Conservation (phyloP, 495 filamentous ascomycete species). For the Hypoxylon lienhwacheense region DNA sequence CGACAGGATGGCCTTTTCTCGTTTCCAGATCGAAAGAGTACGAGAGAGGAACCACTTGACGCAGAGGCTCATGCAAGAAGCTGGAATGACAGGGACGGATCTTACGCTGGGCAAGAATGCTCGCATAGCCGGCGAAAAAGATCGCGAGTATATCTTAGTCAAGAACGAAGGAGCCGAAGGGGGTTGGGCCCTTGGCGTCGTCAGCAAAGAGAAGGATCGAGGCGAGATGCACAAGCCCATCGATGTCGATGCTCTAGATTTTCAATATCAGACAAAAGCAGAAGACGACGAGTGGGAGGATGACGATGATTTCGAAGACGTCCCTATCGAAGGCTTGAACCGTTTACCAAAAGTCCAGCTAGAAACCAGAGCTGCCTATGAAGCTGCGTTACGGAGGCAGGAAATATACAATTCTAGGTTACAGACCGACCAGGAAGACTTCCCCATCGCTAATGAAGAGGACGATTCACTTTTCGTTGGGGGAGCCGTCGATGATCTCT, state of each 20-base stretch:
- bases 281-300: conserved; percentile 66
- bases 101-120: conserved; percentile 62
- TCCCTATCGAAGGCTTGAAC: conserved; percentile 92
- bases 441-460: conserved; percentile 31
- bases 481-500: conserved; percentile 42
- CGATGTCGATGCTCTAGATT: conserved; percentile 75
- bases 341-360: conserved; percentile 66
- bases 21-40: conserved; percentile 94
- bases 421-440: conserved; percentile 12
- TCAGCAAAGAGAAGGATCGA: conserved; percentile 73
- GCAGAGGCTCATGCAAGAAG: conserved; percentile 90
- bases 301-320: conserved; percentile 86
- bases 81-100: conserved; percentile 81
- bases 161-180: conserved; percentile 94
- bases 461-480: conserved; percentile 71
- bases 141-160: conserved; percentile 91
- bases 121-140: conserved; percentile 85
- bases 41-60: conserved; percentile 91
- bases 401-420: conserved; percentile 16
- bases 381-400: too few species aligned
- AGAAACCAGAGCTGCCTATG: conserved; percentile 19
- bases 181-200: conserved; percentile 95
- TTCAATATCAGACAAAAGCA: conserved; percentile 57
- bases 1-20: conserved; percentile 94
- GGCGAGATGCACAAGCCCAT: conserved; percentile 81